Conservation (phyloP, 176 grass and related monocot species). For the Cenchrus americanus region DNA sequence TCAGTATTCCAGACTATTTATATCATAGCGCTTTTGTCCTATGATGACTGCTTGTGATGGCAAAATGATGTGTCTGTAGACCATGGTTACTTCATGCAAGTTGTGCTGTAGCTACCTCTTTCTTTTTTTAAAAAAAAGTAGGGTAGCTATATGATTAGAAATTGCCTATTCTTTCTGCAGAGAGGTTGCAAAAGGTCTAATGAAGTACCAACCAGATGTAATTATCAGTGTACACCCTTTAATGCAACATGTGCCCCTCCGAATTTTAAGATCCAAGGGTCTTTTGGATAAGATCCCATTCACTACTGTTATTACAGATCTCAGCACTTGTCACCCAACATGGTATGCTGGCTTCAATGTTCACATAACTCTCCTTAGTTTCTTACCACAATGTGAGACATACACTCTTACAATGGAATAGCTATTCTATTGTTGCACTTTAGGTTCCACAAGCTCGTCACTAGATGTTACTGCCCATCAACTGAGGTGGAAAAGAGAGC, state of each 20-base stretch:
- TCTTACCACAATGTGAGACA: conserved; percentile 15
- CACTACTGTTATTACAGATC: conserved; percentile 95
- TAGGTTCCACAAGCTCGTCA: conserved; percentile 99
- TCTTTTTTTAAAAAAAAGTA: neutral
- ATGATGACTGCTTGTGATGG: conserved; percentile 3
- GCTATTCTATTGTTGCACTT: conserved; percentile 48
- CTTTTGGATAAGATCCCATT: conserved; percentile 97
- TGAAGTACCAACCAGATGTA: conserved; percentile 98
- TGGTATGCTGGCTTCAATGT: conserved; percentile 70
- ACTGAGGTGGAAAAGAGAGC: conserved; percentile 91
- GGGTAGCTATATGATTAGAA: conserved; percentile 31
- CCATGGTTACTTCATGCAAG: conserved; percentile 24
- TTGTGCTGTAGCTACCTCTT: neutral
- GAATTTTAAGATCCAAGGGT: conserved; percentile 82
- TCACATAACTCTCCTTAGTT: conserved; percentile 31
- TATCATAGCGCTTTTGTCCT: neutral
- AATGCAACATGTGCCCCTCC: conserved; percentile 98
- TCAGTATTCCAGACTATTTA: conserved; percentile 26
- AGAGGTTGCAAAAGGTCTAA: conserved; percentile 95
- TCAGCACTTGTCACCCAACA: conserved; percentile 98
- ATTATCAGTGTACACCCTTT: conserved; percentile 99
- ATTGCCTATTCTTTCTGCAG: conserved; percentile 45
- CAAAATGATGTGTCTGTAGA: conserved; percentile 1
- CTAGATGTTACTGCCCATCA: conserved; percentile 99
- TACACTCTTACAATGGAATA: conserved; percentile 66